Conservation (phyloP, 306 rosid species). For the Biancaea sappan region DNA sequence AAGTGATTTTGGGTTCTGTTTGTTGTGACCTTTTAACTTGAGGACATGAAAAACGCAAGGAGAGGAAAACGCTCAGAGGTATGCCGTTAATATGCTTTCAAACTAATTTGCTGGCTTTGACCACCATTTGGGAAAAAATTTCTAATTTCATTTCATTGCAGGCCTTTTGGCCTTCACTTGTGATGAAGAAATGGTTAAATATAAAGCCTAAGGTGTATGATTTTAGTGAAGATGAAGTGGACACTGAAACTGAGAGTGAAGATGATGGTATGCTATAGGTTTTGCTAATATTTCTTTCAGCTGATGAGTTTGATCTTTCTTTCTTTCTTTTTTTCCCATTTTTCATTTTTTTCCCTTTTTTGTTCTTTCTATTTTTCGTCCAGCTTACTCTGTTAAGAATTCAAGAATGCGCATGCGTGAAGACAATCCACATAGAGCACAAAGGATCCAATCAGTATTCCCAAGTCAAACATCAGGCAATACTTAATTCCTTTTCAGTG, state of each 20-base stretch:
- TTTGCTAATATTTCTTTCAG: slow-evolving; percentile 19
- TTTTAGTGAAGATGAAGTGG: slow-evolving; percentile 96
- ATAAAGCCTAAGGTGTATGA: slow-evolving; percentile 88
- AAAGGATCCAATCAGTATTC: slow-evolving; percentile 52
- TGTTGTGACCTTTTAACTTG: slow-evolving; percentile 36
- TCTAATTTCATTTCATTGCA: slow-evolving; percentile 45
- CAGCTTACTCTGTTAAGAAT: slow-evolving; percentile 60
- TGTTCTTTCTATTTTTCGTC: slow-evolving; percentile 36
- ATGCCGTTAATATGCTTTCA: slow-evolving; percentile 24
- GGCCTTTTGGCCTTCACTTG: slow-evolving; percentile 97
- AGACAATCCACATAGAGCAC: slow-evolving; percentile 46
- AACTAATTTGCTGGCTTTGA: slow-evolving; percentile 6
- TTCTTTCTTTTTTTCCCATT: slow-evolving; percentile 6
- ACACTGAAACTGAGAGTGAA: slow-evolving; percentile 94
- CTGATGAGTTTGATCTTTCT: slow-evolving; percentile 5
- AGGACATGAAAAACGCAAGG: slow-evolving; percentile 65
- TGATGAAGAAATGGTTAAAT: slow-evolving; percentile 97
- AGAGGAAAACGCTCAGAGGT: slow-evolving; percentile 86
- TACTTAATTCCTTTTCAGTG: slow-evolving; percentile 34
- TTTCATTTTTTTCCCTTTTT: slow-evolving; percentile 12
- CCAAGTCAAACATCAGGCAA: slow-evolving; percentile 63
- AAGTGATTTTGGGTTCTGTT: slow-evolving; percentile 31
- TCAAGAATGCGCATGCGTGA: slow-evolving; percentile 44
- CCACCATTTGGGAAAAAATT: slow-evolving; percentile 16
- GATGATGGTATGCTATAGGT: slow-evolving; percentile 73